Percentiles rank a stretch among this genome's conserved stretches.
Conservation (phyloP, 2,329 filamentous ascomycete species). For the Cladobotryum mycophilum region DNA sequence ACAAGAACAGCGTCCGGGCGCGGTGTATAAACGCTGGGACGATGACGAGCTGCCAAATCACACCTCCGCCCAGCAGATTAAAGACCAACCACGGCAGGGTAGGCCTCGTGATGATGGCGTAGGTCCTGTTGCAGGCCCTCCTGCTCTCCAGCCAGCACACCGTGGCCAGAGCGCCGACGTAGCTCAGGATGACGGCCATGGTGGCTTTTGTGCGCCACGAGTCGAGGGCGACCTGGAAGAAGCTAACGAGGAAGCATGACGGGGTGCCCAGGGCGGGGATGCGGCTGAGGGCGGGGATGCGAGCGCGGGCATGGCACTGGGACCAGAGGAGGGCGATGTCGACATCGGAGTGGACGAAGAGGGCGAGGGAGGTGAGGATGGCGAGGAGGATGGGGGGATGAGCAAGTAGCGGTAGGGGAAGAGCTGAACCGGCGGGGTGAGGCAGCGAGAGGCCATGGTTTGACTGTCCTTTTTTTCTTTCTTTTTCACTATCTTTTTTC, state of each 20-base stretch:
- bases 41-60: conserved; percentile 47
- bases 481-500: neutral
- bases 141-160: conserved; percentile 45
- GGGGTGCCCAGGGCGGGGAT: conserved; percentile 41
- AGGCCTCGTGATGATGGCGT: conserved; percentile 31
- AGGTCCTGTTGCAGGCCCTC: conserved; percentile 33
- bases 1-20: conserved; percentile 30
- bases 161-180: conserved; percentile 42
- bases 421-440: conserved; percentile 41
- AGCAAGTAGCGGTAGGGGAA: conserved; percentile 47
- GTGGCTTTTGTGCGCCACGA: conserved; percentile 35
- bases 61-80: conserved; percentile 41
- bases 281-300: conserved; percentile 38
- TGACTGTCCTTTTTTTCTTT: neutral
- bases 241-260: conserved; percentile 44
- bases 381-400: conserved; percentile 44
- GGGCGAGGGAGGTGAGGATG: conserved; percentile 32
- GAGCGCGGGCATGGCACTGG: conserved; percentile 44
- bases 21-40: conserved; percentile 43
- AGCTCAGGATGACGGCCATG: conserved; percentile 37
- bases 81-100: conserved; percentile 42
- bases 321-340: conserved; percentile 48
- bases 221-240: conserved; percentile 39
- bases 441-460: neutral
- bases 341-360: conserved; percentile 43